phyloP scores from a whole-genome alignment of 352 stramenopile species.

The Pythium rhizo-oryzae region DNA sequence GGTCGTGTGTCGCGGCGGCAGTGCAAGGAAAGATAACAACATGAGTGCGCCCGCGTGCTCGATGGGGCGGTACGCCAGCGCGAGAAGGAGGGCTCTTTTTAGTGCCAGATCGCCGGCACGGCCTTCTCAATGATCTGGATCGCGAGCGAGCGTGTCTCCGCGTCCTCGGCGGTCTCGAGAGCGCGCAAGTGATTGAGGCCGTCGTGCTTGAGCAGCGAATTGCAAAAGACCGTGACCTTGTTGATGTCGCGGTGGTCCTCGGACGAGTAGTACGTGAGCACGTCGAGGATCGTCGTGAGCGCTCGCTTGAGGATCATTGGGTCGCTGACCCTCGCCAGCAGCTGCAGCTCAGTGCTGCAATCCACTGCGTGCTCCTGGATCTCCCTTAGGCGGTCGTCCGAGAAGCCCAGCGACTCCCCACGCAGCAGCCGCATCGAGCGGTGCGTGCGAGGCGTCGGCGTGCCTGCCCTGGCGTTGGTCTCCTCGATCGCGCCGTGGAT shows the following conservation, averaged over 20 bases:
- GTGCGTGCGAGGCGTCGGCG: slow-evolving; percentile 9
- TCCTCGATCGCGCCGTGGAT: slow-evolving; percentile 73
- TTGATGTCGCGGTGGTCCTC: slow-evolving; percentile 73
- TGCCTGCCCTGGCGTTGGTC: slow-evolving; percentile 29
- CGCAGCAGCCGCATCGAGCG: slow-evolving; percentile 25
- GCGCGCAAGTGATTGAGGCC: slow-evolving; percentile 64
- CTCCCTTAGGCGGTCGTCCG: slow-evolving; percentile 53
- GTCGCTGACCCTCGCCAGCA: slow-evolving; percentile 35
- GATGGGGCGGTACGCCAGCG: neutral
- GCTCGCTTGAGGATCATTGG: slow-evolving; percentile 39
- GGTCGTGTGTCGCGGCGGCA: too few relatives aligned
- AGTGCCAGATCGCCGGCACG: slow-evolving; percentile 83
- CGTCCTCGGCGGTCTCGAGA: slow-evolving; percentile 53
- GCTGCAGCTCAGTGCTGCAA: slow-evolving; percentile 57
- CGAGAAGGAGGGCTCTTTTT: neutral
- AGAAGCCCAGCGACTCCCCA: slow-evolving; percentile 38
- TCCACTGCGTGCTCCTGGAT: slow-evolving; percentile 64
- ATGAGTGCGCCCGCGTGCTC: neutral
- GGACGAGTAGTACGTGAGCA: slow-evolving; percentile 72
- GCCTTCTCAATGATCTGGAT: slow-evolving; percentile 84
- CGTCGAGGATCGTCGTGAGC: slow-evolving; percentile 67
- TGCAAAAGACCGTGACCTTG: slow-evolving; percentile 85
- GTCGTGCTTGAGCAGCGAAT: slow-evolving; percentile 75
- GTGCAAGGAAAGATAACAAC: neutral
- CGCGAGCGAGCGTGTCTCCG: slow-evolving; percentile 56